Evolutionary conservation across 140 eudicot genomes (phyloP).

Genomic region (Artemisia princeps): DNA sequence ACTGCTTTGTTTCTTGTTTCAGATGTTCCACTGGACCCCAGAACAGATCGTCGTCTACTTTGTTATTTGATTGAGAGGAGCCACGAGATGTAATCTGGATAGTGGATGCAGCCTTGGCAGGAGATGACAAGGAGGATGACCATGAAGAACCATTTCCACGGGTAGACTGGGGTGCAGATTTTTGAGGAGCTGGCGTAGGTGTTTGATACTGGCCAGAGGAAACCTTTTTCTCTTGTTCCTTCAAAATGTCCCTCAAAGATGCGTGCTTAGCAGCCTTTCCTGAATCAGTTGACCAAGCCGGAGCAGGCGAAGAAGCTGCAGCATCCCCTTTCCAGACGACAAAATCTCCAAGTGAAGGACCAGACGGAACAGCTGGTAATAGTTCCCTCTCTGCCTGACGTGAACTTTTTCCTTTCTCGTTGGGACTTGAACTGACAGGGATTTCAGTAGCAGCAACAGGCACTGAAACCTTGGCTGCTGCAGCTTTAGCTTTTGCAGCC

Average conservation of each 20-base stretch:
- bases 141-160: conserved; percentile 47
- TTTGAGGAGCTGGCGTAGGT: conserved; percentile 36
- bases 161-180: conserved; percentile 35
- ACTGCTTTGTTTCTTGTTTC: conserved; percentile 73
- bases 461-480: conserved; percentile 48
- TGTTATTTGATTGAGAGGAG: conserved; percentile 44
- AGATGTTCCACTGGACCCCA: conserved; percentile 95
- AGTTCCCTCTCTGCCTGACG: conserved; percentile 44
- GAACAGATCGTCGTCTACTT: conserved; percentile 79
- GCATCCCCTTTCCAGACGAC: conserved; percentile 81
- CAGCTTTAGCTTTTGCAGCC: conserved; percentile 70
- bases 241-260: conserved; percentile 87
- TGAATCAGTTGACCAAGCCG: conserved; percentile 91
- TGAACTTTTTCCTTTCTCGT: conserved; percentile 50
- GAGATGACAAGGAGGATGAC: conserved; percentile 35
- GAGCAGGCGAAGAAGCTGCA: conserved; percentile 59
- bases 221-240: conserved; percentile 36
- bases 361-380: conserved; percentile 65
- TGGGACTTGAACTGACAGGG: conserved; percentile 43
- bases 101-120: conserved; percentile 67
- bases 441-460: conserved; percentile 36
- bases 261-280: conserved; percentile 48
- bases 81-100: conserved; percentile 33
- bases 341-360: conserved; percentile 87
- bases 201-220: conserved; percentile 27